phyloP scores from a whole-genome alignment of 2,329 filamentous ascomycete genomes.

The Beauveria pseudobassiana region DNA sequence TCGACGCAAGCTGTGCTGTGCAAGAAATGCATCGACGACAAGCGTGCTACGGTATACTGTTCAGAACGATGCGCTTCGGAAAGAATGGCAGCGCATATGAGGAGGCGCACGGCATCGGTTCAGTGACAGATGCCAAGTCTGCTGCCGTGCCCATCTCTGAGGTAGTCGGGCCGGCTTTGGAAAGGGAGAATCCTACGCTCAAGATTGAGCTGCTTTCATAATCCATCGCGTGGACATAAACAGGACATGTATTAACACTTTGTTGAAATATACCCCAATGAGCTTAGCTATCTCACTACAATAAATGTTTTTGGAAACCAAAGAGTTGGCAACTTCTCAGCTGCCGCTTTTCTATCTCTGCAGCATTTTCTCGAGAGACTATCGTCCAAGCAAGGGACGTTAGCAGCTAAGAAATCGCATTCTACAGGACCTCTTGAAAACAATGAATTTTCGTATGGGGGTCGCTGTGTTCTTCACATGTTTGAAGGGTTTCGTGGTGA shows the following conservation, averaged over 20 bases:
- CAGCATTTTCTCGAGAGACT: not conserved
- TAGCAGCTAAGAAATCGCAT: too few relatives aligned
- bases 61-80: slow-evolving; percentile 32
- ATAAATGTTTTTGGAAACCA: not conserved
- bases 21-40: slow-evolving; percentile 32
- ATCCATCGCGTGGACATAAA: not conserved
- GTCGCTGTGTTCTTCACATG: too few relatives aligned
- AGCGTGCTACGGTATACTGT: slow-evolving; percentile 34
- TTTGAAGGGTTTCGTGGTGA: too few relatives aligned
- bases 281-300: not conserved
- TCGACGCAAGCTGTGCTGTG: slow-evolving; percentile 28
- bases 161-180: slow-evolving; percentile 21
- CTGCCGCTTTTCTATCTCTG: too few relatives aligned
- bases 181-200: slow-evolving; percentile 26
- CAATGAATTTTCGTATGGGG: too few relatives aligned
- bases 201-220: slow-evolving; percentile 18
- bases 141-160: slow-evolving; percentile 4
- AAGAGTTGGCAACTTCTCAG: too few relatives aligned
- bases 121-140: slow-evolving; percentile 9
- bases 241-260: not conserved
- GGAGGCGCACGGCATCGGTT: slow-evolving; percentile 21
- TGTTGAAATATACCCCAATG: not conserved
- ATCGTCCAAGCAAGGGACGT: too few relatives aligned
- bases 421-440: too few relatives aligned
- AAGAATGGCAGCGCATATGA: slow-evolving; percentile 34